Base-by-base conservation (phyloP, 225 moss, liverwort and hornwort genomes). In the Bryum argenteum region DNA sequence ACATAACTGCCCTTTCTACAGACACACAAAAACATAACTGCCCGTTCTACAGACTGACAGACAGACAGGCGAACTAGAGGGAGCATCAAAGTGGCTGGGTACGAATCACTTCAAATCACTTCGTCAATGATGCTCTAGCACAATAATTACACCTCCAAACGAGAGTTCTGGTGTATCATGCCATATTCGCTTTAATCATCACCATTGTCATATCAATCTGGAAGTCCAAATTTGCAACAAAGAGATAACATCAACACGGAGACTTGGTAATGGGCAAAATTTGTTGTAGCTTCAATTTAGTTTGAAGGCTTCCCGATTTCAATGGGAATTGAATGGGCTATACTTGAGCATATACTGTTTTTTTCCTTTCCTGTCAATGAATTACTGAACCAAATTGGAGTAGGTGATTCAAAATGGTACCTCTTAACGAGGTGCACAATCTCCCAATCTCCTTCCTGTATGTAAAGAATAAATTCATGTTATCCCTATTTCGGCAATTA, bases 401-500 rank as follows among this genome's bases (percentile, higher is more conserved):
- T 16, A 73, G 63, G 72, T 47, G 62, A 64, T 19, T 23, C 23
- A 74, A 57, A 51, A 50, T 51, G 63, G 50, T 48, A 69, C 56
- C 68, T 69, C 50, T 39, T 63, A 0, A 28, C 16, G 63, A 56
- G 73, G 68, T 10, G 63, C 73, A 40, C 56, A 9, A 50, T 19
- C 68, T 63, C 63, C 73, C 33, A 33, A 33, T 33, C 39, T 58
- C 63, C 61, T 67, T 67, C 56, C 48, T 64, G 33, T 69, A 22
- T 56, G 24, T 69, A 63, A 64, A 57, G 47, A 41, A 50, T 43
- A 1, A 2, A 24, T 21, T 64, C 52, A 58, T 37, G 70, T 65
- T 18, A 71, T 54, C 54, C 47, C 80, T 65, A 44, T 1, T 70
- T 58, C 74, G 21, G 53, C 65, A 79, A 43, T 70, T 74, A 70